Evolutionary conservation across 2,329 filamentous ascomycete species (phyloP).

Genomic region (Zymoseptoria ardabiliae): DNA sequence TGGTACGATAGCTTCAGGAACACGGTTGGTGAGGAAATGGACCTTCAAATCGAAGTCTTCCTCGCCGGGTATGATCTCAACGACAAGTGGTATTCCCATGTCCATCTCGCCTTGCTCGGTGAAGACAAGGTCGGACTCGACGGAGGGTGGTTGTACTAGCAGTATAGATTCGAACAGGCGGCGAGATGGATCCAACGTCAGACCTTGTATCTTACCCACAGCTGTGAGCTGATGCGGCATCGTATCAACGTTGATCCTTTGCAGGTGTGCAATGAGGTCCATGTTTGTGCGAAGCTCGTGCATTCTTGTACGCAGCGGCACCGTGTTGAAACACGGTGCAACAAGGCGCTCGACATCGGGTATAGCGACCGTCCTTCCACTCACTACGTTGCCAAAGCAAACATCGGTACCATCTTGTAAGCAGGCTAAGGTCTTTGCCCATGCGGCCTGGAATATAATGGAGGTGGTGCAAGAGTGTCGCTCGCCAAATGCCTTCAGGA

Average conservation of each 20-base stretch:
- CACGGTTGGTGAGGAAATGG: constrained; percentile 53
- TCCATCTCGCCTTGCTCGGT: constrained; percentile 59
- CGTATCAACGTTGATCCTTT: constrained; percentile 54
- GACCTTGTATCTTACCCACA: constrained; percentile 61
- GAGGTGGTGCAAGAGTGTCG: constrained; percentile 52
- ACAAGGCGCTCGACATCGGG: constrained; percentile 63
- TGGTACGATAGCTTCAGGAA: constrained; percentile 37
- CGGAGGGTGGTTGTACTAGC: constrained; percentile 61
- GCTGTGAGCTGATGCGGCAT: constrained; percentile 68
- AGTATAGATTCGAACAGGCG: constrained; percentile 74
- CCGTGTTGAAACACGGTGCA: constrained; percentile 88
- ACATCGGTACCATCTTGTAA: constrained; percentile 55
- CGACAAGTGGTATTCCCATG: constrained; percentile 58
- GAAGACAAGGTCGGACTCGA: constrained; percentile 45
- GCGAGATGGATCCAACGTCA: constrained; percentile 35
- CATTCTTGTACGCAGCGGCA: constrained; percentile 60
- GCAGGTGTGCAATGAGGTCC: constrained; percentile 53
- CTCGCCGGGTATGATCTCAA: constrained; percentile 60
- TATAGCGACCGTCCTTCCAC: constrained; percentile 62
- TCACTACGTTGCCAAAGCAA: constrained; percentile 82
- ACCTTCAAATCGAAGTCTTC: constrained; percentile 42
- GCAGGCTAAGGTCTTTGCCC: constrained; percentile 57
- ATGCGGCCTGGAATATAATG: constrained; percentile 63
- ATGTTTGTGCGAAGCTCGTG: constrained; percentile 43
- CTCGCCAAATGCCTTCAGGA: constrained; percentile 45